Evolutionary conservation across 495 filamentous ascomycete genomes (phyloP).

Genomic region (Penicillium subrubescens): DNA sequence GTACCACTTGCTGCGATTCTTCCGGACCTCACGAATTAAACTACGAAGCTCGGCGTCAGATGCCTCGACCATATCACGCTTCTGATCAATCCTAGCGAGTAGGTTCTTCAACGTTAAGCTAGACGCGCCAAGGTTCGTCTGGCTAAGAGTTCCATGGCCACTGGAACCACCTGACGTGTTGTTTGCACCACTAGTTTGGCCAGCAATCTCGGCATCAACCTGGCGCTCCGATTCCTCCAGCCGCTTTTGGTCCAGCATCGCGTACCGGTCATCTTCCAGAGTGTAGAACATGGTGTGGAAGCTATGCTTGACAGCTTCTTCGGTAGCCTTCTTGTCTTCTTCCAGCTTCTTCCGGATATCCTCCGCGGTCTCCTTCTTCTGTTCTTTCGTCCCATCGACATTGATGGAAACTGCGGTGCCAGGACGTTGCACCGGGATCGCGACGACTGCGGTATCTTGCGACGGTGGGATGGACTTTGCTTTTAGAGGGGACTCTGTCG

Average conservation of each 20-base stretch:
- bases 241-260: slow-evolving; percentile 97
- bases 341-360: slow-evolving; percentile 92
- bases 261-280: slow-evolving; percentile 88
- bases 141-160: slow-evolving; percentile 84
- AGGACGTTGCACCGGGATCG: slow-evolving; percentile 33
- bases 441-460: slow-evolving; percentile 37
- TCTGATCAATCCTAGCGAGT: slow-evolving; percentile 90
- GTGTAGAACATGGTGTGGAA: slow-evolving; percentile 94
- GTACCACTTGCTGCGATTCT: slow-evolving; percentile 98
- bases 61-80: slow-evolving; percentile 81
- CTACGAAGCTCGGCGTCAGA: slow-evolving; percentile 90
- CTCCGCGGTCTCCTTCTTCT: slow-evolving; percentile 68
- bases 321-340: slow-evolving; percentile 89
- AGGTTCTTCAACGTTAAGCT: slow-evolving; percentile 95
- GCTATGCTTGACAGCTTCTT: slow-evolving; percentile 84
- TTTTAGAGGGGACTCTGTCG: slow-evolving; percentile 57
- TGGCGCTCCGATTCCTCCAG: slow-evolving; percentile 95
- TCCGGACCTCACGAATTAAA: slow-evolving; percentile 94
- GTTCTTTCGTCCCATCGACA: slow-evolving; percentile 42
- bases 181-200: slow-evolving; percentile 56
- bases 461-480: slow-evolving; percentile 53
- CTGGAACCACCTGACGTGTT: slow-evolving; percentile 49
- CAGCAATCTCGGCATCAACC: slow-evolving; percentile 88
- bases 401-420: slow-evolving; percentile 31
- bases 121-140: slow-evolving; percentile 93